Evolutionary conservation across 2,329 filamentous ascomycete genomes (phyloP).

Genomic region (Clarireedia hainanense): DNA sequence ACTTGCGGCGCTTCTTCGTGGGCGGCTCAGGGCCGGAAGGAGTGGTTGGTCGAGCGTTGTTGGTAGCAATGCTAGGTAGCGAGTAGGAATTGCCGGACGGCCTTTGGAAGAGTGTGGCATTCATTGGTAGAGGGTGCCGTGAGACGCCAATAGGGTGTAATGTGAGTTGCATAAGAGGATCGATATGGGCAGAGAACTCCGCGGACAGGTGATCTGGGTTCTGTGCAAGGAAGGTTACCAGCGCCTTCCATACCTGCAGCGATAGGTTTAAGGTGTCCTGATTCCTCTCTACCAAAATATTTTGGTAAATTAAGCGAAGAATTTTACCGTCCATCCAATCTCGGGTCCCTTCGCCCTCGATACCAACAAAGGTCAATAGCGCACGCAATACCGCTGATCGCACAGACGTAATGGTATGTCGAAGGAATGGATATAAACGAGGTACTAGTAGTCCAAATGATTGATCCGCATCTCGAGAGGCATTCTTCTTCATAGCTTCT

Average conservation of each 20-base stretch:
- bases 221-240: conserved; percentile 60
- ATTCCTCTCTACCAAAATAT: conserved; percentile 87
- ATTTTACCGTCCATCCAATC: conserved; percentile 91
- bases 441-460: conserved; percentile 92
- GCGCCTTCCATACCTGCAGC: conserved; percentile 75
- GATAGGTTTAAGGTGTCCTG: conserved; percentile 75
- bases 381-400: conserved; percentile 89
- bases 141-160: conserved; percentile 89
- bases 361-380: conserved; percentile 82
- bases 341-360: conserved; percentile 70
- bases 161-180: conserved; percentile 75
- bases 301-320: conserved; percentile 85
- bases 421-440: conserved; percentile 87
- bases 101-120: conserved; percentile 79
- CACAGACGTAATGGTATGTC: conserved; percentile 95
- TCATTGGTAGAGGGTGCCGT: conserved; percentile 87
- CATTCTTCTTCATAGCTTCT: conserved; percentile 87
- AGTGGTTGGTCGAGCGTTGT: conserved; percentile 34
- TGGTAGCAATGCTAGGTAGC: conserved; percentile 37
- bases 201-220: conserved; percentile 56
- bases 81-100: conserved; percentile 84
- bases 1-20: conserved; percentile 69
- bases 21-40: conserved; percentile 47
- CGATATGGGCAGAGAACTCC: conserved; percentile 68
- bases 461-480: conserved; percentile 71